Evolutionary conservation across 306 rosid genomes (phyloP), one percentile per base, ranked within the genome.

Genomic region (Citrullus amarus): DNA sequence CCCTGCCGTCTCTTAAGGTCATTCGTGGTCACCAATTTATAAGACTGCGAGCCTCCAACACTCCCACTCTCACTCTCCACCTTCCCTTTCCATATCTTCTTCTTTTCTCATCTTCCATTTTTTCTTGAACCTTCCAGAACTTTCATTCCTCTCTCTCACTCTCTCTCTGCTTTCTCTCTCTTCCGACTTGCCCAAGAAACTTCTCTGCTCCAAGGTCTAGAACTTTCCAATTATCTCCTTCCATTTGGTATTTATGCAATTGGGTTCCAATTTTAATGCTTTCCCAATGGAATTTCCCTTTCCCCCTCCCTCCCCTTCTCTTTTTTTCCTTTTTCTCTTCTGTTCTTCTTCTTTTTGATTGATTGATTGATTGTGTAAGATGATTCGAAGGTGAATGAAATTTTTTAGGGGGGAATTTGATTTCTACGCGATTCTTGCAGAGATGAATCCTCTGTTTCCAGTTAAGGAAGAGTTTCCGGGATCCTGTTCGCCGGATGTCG

Each of bases 381-480:
- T 60, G 6, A 28, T 9, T 25, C 36, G 38, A 66, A 44, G 1
- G 17, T 44, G n/a, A 20, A 13, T 22, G 38, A 44, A 53, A 15
- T 17, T 28, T 41, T 68, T 43, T 43, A 5, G 48, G 36, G 53
- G 57, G 20, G 57, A 16, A 53, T 16, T 68, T 68, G 53, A 69
- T 69, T 69, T 43, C 2, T 12, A 32, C 36, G 13, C 77, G 39
- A 25, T 71, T 48, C 13, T 44, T 71, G 58, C 20, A 71, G 63
- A 8, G 28, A 92, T 92, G 98, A 86, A 84, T 80, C 83, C 85
- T 60, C 50, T 85, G 51, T 87, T 83, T 41, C 80, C 87, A 4
- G 86, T 95, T 50, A 88, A 92, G 78, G 89, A 89, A 41, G 97
- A 86, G 88, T 75, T 80, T 73, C 68, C 85, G 38, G 88, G 84